A percentile compares a stretch with the other conserved stretches of the same genome.
Evolutionary conservation across 2,329 filamentous ascomycete species (phyloP).

Genomic region (Aspergillus fructus): DNA sequence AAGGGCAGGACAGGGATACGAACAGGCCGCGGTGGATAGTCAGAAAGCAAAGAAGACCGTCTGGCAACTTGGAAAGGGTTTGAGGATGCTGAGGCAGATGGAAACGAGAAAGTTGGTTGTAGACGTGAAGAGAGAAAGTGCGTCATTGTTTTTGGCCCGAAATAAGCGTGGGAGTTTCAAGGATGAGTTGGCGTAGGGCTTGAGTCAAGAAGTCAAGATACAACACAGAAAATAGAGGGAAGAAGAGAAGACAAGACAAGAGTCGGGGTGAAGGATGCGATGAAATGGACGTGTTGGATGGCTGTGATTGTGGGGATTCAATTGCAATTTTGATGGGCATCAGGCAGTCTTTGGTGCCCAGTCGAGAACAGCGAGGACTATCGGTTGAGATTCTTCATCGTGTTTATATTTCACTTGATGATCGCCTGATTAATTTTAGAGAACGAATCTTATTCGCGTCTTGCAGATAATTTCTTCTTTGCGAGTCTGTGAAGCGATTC

Average conservation of each 20-base stretch:
- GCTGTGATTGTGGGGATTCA: slow-evolving; percentile 7
- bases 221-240: slow-evolving; percentile 1
- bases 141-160: slow-evolving; percentile 34
- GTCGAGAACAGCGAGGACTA: background rate
- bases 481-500: background rate
- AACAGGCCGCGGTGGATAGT: background rate
- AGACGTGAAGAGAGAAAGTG: slow-evolving; percentile 27
- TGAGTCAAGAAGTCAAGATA: slow-evolving; percentile 4
- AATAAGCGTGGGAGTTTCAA: slow-evolving; percentile 10
- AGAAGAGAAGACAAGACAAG: background rate
- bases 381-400: slow-evolving; percentile 4
- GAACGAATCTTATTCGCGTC: background rate
- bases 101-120: slow-evolving; percentile 21
- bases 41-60: background rate
- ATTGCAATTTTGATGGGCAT: slow-evolving; percentile 15
- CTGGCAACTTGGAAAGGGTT: slow-evolving; percentile 8
- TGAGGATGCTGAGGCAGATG: slow-evolving; percentile 28
- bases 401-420: slow-evolving; percentile 2
- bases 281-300: background rate
- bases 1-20: background rate
- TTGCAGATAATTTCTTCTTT: background rate
- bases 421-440: background rate
- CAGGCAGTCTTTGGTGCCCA: slow-evolving; percentile 19
- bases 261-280: slow-evolving; percentile 3
- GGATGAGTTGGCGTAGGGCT: slow-evolving; percentile 2